Conservation (phyloP, 306 rosid genomes). For the Canavalia gladiata region DNA sequence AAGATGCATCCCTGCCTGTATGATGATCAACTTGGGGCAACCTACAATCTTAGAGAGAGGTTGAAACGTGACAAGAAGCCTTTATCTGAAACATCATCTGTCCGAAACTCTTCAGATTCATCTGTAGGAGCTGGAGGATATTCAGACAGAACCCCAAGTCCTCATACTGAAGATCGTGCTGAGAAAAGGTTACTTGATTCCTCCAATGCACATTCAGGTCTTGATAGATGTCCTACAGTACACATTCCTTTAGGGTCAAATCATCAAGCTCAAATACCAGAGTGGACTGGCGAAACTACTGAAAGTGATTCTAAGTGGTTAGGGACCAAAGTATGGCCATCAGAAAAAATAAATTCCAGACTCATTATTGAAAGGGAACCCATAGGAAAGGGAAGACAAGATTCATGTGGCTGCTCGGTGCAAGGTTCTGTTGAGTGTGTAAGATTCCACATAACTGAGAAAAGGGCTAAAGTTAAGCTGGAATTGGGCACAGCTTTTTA, state of each 20-base stretch:
- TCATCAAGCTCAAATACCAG: slow-evolving; percentile 72
- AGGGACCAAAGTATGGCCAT: slow-evolving; percentile 80
- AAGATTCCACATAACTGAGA: slow-evolving; percentile 75
- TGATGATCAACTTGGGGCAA: slow-evolving; percentile 59
- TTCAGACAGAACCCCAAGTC: slow-evolving; percentile 45
- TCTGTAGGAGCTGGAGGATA: slow-evolving; percentile 45
- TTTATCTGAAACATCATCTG: slow-evolving; percentile 44
- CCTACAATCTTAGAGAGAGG: slow-evolving; percentile 79
- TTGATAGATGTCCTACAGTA: slow-evolving; percentile 38
- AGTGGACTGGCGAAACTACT: slow-evolving; percentile 63
- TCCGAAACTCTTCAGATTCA: slow-evolving; percentile 51
- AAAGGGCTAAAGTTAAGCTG: slow-evolving; percentile 62
- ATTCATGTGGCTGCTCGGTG: slow-evolving; percentile 70
- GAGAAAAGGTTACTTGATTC: slow-evolving; percentile 46
- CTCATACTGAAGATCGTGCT: slow-evolving; percentile 38
- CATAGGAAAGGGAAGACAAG: slow-evolving; percentile 88
- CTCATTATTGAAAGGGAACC: slow-evolving; percentile 75
- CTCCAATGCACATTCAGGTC: slow-evolving; percentile 2
- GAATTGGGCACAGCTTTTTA: slow-evolving; percentile 77
- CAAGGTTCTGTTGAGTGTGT: slow-evolving; percentile 74
- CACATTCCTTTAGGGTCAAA: slow-evolving; percentile 56
- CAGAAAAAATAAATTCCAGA: slow-evolving; percentile 45
- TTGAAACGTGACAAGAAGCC: slow-evolving; percentile 49
- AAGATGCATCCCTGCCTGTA: slow-evolving; percentile 84
- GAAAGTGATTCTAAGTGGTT: slow-evolving; percentile 82